phyloP scores from a whole-genome alignment of 1,139 yeast genomes.

The Debaryomycetaceae sp. region DNA sequence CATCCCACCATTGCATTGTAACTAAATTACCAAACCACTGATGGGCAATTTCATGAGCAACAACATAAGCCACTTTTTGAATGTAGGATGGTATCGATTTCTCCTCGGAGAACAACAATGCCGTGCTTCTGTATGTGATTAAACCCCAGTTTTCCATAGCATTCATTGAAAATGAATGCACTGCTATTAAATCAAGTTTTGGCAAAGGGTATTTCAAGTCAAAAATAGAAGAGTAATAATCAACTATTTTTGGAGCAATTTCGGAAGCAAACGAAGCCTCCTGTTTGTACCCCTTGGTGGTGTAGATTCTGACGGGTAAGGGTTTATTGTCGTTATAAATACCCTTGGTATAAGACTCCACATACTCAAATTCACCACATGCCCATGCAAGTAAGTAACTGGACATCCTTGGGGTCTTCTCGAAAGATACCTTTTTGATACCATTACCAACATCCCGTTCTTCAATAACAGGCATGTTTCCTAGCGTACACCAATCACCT shows the following conservation, averaged over 20 bases:
- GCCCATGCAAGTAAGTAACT: constrained; percentile 78
- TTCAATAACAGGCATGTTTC: constrained; percentile 62
- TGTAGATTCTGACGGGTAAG: constrained; percentile 50
- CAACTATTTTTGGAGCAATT: constrained; percentile 48
- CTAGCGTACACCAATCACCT: constrained; percentile 59
- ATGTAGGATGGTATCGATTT: constrained; percentile 62
- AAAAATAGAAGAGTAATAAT: constrained; percentile 41
- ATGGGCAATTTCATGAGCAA: constrained; percentile 75
- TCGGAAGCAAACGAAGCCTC: constrained; percentile 45
- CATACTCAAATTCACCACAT: constrained; percentile 60
- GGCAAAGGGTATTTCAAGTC: constrained; percentile 50
- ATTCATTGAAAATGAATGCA: constrained; percentile 70
- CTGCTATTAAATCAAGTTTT: constrained; percentile 61
- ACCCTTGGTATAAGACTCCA: constrained; percentile 38
- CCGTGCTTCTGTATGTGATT: constrained; percentile 72
- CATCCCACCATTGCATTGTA: constrained; percentile 96
- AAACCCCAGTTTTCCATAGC: constrained; percentile 81
- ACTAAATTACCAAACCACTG: constrained; percentile 94
- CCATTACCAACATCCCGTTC: constrained; percentile 9
- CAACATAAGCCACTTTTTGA: constrained; percentile 56
- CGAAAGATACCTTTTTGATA: constrained; percentile 29
- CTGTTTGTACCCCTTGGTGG: constrained; percentile 51
- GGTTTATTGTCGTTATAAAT: constrained; percentile 22
- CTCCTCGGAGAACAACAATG: constrained; percentile 62
- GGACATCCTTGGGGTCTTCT: constrained; percentile 66